Percentiles rank a stretch among this genome's conserved stretches.
Conservation (phyloP, 768 basidiomycete species). For the Epithele typhae region DNA sequence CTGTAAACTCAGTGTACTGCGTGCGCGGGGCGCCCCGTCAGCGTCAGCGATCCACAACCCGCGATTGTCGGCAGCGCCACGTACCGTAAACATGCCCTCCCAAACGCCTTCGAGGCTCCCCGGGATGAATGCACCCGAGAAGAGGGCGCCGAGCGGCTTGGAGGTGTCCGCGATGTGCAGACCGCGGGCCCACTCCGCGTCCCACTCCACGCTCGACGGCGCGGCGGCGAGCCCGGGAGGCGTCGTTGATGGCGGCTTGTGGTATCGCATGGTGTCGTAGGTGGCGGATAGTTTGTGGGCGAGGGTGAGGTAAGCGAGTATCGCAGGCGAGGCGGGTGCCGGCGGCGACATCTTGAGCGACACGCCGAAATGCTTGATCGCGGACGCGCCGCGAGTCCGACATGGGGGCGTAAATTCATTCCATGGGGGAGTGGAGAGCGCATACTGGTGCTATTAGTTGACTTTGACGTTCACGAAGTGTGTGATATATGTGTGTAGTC, state of each 20-base stretch:
- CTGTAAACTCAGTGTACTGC: conserved; percentile 81
- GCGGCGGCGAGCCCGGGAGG: conserved; percentile 14
- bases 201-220: conserved; percentile 53
- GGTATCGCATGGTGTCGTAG: conserved; percentile 19
- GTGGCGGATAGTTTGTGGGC: conserved; percentile 27
- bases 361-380: conserved; percentile 16
- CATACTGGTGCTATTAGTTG: conserved; percentile 61
- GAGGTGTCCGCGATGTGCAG: conserved; percentile 20
- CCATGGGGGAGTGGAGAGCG: conserved; percentile 55
- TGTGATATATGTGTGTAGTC: conserved; percentile 23
- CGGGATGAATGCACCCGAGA: conserved; percentile 48
- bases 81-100: conserved; percentile 76
- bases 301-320: conserved; percentile 63
- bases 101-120: conserved; percentile 75
- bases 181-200: conserved; percentile 57
- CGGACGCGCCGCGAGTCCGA: conserved; percentile 14
- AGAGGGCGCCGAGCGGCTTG: conserved; percentile 29
- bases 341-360: conserved; percentile 47
- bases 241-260: conserved; percentile 23
- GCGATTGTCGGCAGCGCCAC: no score
- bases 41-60: neutral
- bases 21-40: neutral
- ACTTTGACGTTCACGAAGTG: no score
- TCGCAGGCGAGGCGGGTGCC: conserved; percentile 65
- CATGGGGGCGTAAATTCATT: conserved; percentile 42